A percentile compares a stretch with the other conserved stretches of the same genome.
Evolutionary conservation across 176 grass and related monocot genomes (phyloP).

Genomic region (Oryza meyeriana): DNA sequence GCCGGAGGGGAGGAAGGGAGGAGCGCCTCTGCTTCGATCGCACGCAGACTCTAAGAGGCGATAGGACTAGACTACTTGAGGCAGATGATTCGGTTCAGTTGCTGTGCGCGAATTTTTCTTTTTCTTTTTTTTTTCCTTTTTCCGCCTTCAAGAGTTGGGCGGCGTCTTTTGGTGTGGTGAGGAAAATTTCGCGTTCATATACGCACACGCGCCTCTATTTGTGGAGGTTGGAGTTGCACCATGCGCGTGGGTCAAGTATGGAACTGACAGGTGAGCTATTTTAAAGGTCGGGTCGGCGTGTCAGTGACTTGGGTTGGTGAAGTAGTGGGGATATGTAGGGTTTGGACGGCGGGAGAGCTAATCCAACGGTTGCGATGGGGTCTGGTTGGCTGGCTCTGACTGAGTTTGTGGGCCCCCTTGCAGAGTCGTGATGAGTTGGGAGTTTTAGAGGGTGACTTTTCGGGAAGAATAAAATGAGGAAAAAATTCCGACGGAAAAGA

Average conservation of each 20-base stretch:
- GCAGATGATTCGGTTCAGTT: not conserved
- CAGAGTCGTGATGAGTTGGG: not conserved
- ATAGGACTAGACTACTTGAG: not conserved
- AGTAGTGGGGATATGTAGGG: not conserved
- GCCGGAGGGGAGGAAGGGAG: not conserved
- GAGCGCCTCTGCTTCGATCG: conserved; percentile 37
- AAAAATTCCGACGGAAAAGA: not conserved
- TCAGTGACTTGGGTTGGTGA: not conserved
- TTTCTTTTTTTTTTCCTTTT: not conserved
- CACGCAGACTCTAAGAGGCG: conserved; percentile 22
- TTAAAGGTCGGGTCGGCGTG: not conserved
- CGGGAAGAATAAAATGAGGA: not conserved
- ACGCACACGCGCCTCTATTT: conserved; percentile 21
- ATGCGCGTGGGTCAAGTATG: no score
- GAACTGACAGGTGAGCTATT: not conserved
- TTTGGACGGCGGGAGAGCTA: not conserved
- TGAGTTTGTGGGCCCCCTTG: not conserved
- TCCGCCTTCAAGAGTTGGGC: not conserved
- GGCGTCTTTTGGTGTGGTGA: conserved; percentile 5
- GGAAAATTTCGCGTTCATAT: conserved; percentile 21
- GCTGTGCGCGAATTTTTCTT: not conserved
- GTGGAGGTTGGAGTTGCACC: not conserved
- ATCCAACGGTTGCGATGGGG: not conserved
- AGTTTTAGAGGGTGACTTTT: not conserved
- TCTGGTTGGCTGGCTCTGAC: not conserved